Evolutionary conservation across 768 basidiomycete species (phyloP).

Genomic region (Omphalotus guepiniiformis): DNA sequence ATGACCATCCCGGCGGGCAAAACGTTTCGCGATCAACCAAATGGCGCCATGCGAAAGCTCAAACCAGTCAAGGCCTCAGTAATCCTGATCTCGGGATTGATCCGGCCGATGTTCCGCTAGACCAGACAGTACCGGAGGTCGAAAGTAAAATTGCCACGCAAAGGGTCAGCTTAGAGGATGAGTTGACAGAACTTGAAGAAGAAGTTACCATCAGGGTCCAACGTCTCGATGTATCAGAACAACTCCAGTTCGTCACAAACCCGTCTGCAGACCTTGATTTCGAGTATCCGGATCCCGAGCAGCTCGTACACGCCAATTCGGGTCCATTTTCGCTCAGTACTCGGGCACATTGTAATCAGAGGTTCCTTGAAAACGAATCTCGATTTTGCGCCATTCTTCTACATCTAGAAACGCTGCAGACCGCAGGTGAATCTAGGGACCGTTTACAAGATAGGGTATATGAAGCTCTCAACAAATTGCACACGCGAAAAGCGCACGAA

Average conservation of each 20-base stretch:
- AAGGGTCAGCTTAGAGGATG: background rate
- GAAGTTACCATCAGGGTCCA: background rate
- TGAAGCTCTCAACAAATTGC: background rate
- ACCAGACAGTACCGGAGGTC: background rate
- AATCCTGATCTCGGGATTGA: no score
- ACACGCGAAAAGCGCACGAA: background rate
- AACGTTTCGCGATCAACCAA: no score
- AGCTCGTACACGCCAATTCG: background rate
- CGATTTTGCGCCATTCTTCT: background rate
- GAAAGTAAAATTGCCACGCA: background rate
- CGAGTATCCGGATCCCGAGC: background rate
- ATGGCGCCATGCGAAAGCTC: no score
- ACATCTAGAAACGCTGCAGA: background rate
- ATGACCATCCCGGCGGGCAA: no score
- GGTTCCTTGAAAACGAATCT: background rate
- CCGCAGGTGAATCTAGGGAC: background rate
- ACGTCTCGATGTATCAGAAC: background rate
- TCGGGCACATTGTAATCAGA: background rate
- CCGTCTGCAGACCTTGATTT: background rate
- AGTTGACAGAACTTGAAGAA: background rate
- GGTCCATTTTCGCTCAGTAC: background rate
- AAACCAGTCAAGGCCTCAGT: no score
- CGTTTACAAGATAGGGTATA: background rate
- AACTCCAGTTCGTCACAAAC: background rate
- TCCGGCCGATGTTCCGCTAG: background rate